Conservation (phyloP, 768 basidiomycete species). For the Xerocomellus chrysenteron region DNA sequence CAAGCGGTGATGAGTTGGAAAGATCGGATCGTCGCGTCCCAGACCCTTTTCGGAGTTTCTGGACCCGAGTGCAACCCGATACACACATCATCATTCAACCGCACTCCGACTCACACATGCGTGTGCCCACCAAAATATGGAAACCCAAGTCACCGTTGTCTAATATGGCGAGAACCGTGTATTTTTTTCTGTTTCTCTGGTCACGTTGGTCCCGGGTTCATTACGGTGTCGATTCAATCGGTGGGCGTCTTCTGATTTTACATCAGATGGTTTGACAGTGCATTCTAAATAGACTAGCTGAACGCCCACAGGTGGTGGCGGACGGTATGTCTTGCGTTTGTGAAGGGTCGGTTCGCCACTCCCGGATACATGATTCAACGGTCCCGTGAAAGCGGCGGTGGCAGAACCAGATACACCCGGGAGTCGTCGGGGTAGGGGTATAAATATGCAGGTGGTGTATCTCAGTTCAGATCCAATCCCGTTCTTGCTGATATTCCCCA, state of each 20-base stretch:
- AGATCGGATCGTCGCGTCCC: neutral
- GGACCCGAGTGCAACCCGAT: too few species aligned
- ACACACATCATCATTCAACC: too few species aligned
- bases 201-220: neutral
- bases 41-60: constrained; percentile 1
- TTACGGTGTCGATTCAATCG: neutral
- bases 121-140: neutral
- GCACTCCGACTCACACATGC: too few species aligned
- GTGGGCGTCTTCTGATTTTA: constrained; percentile 14
- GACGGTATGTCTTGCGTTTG: neutral
- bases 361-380: neutral
- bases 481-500: neutral
- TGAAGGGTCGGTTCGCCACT: neutral
- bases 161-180: neutral
- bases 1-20: neutral
- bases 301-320: constrained; percentile 13
- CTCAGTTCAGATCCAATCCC: neutral
- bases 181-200: neutral
- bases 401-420: neutral
- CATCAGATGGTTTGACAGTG: neutral
- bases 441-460: constrained; percentile 13
- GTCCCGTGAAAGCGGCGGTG: constrained; percentile 4
- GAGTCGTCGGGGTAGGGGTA: constrained; percentile 2
- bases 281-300: neutral
- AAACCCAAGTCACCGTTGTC: neutral